Base-by-base conservation (phyloP, 177 flowering plant species). In the Vitis hybrid region DNA sequence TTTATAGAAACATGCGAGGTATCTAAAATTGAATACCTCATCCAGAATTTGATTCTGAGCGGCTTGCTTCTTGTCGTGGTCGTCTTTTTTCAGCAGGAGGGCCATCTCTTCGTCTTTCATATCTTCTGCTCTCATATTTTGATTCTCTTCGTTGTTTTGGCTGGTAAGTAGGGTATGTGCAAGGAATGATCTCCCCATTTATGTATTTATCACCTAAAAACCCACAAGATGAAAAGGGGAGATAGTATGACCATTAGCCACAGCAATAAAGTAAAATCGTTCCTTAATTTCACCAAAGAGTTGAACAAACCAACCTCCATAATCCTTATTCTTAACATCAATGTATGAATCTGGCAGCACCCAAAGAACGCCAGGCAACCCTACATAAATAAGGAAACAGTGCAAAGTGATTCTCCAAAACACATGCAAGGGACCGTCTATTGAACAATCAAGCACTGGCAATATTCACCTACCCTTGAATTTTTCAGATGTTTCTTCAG, bases 361-460 rank as follows among this genome's bases (percentile, higher is more conserved):
- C 99, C 99, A 96, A 13, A 96, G 89, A 74, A 96, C 99, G 62
- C 97, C 99, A 68, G 99, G 98, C 81, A 96, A 72, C 70, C 98
- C 97, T 95, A 60, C 72, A 75, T 1, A 26, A 71, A 21, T 15
- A 60, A 65, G 67, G 51, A 67, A 51, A 60, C 21, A 51, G 10
- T 48, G 18, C 39, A 60, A 62, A 55, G 5, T 26, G 12, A 10
- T 51, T 12, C 9, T 29, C 39, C 10, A 29, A 56, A 50, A 51
- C 56, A 2, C 51, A 64, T 19, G 39, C 13, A 61, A 1, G 26
- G 12, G 29, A 26, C 29, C 29, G 4, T 50, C 19, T 11, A 10
- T 19, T 5, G 18, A 14, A 39, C 13, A 67, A 58, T 45, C 45
- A 49, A 18, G 2, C 56, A 49, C 56, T 52, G 12, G 31, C 2